Percentiles rank a stretch among this genome's conserved stretches.
Conservation (phyloP, 192 early-diverging fungal species). For the Podila verticillata region DNA sequence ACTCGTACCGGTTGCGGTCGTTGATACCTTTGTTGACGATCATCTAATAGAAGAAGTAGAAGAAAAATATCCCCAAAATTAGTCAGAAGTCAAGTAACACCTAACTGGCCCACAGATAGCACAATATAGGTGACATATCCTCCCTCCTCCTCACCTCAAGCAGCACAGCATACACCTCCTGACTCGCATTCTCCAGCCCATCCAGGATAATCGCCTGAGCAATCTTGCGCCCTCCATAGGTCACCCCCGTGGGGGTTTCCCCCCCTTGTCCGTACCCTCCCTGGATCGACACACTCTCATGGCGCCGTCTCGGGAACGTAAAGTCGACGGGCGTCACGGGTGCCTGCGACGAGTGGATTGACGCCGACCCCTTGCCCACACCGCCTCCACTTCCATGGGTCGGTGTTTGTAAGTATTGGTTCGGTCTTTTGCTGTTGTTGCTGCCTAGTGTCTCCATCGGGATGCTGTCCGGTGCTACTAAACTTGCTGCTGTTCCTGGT, state of each 20-base stretch:
- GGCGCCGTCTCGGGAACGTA: conserved; percentile 43
- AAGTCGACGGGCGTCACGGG: conserved; percentile 52
- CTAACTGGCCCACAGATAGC: too few species aligned
- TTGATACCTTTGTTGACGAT: conserved; percentile 50
- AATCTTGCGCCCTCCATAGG: conserved; percentile 29
- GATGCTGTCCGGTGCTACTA: not conserved
- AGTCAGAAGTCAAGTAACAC: not conserved
- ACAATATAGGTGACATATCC: too few species aligned
- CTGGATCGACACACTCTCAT: conserved; percentile 40
- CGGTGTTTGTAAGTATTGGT: conserved; percentile 6
- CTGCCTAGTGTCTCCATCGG: not conserved
- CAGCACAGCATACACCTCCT: conserved; percentile 40
- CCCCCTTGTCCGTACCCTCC: conserved; percentile 9
- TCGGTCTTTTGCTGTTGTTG: conserved; percentile 8
- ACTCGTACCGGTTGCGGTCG: conserved; percentile 34
- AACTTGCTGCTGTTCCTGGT: not conserved
- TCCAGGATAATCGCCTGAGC: conserved; percentile 56
- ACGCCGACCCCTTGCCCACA: not conserved
- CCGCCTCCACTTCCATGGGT: conserved; percentile 3
- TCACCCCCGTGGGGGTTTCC: conserved; percentile 26
- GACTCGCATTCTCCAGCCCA: conserved; percentile 45
- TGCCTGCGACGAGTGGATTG: conserved; percentile 2
- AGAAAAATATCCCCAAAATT: not conserved
- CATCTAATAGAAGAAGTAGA: conserved; percentile 21
- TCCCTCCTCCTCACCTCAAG: conserved; percentile 33